Conservation (phyloP, 306 rosid genomes). For the Cicer chorassanicum region DNA sequence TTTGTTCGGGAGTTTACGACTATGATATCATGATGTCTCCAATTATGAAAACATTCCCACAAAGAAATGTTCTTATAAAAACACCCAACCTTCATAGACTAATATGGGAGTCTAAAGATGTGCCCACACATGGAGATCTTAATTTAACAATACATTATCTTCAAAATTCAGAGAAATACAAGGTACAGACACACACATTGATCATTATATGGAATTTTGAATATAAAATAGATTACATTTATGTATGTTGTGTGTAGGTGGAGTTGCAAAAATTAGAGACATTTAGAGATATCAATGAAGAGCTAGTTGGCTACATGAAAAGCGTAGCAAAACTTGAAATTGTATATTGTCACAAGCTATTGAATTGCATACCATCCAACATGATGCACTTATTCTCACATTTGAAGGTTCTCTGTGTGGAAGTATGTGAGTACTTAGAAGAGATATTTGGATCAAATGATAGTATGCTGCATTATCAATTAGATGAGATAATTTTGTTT, state of each 20-base stretch:
- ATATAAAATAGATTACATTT: no score
- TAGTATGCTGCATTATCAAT: not conserved
- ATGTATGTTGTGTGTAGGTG: no score
- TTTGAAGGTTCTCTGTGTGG: no score
- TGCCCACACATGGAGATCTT: not conserved
- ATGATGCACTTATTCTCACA: no score
- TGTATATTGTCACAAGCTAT: no score
- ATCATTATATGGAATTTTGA: no score
- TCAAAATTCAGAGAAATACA: not conserved
- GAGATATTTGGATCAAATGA: conserved; percentile 31
- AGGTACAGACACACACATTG: no score
- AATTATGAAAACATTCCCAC: not conserved
- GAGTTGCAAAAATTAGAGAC: no score
- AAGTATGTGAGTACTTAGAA: not conserved
- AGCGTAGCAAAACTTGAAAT: no score
- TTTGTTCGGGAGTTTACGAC: conserved; percentile 16
- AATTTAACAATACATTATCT: conserved; percentile 22
- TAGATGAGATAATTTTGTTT: rapidly evolving
- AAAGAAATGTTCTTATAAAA: not conserved
- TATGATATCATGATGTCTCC: not conserved
- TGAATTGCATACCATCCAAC: no score
- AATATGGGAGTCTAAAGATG: rapidly evolving
- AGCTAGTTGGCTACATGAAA: no score
- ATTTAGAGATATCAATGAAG: no score
- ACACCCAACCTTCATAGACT: conserved; percentile 2